phyloP scores from a whole-genome alignment of 2,329 filamentous ascomycete genomes.

The Aquanectria penicillioides region DNA sequence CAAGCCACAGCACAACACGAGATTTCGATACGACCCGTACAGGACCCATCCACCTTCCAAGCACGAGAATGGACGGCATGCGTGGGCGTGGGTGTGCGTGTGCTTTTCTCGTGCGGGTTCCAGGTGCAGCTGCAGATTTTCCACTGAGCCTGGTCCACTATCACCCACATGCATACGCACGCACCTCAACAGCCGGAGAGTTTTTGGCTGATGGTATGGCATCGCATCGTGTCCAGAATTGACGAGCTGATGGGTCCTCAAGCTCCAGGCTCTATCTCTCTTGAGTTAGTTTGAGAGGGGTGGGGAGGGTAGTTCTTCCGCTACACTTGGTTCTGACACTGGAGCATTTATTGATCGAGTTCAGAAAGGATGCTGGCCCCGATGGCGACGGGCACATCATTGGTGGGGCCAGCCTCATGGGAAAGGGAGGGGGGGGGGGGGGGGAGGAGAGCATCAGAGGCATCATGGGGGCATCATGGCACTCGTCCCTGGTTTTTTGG shows the following conservation, averaged over 20 bases:
- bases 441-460: not conserved
- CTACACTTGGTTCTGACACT: constrained; percentile 18
- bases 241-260: too few relatives aligned
- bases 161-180: constrained; percentile 20
- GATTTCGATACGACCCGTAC: constrained; percentile 38
- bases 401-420: not conserved
- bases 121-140: constrained; percentile 14
- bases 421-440: not conserved
- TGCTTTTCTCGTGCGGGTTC: constrained; percentile 5
- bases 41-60: constrained; percentile 7
- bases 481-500: constrained; percentile 11
- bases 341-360: not conserved
- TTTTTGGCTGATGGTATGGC: not conserved
- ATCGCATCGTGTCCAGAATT: not conserved
- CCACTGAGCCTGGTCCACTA: constrained; percentile 16
- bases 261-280: not conserved
- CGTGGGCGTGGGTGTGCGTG: constrained; percentile 1
- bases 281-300: constrained; percentile 11
- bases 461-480: constrained; percentile 24
- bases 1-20: constrained; percentile 35
- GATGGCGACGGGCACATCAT: constrained; percentile 4
- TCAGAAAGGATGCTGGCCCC: not conserved
- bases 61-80: constrained; percentile 1
- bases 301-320: constrained; percentile 9
- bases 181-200: constrained; percentile 11